A percentile compares a stretch with the other conserved stretches of the same genome.
These are phyloP conservation scores for Amphibolis antarctica DNA, from an alignment of 106 monocot species.

Conservation along the genomic window DNA sequence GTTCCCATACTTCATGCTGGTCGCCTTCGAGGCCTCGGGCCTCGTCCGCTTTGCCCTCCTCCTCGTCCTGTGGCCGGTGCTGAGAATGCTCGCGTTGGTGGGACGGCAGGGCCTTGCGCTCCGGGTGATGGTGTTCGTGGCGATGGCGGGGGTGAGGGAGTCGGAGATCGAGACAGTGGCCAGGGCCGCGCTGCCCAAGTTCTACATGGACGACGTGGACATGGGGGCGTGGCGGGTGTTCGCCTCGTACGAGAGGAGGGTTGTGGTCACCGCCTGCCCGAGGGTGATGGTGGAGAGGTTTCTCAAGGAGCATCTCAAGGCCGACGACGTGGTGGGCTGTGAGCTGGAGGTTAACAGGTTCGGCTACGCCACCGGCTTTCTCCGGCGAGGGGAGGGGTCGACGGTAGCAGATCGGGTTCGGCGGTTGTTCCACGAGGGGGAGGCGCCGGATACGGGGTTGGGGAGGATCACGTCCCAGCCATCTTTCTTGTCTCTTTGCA, in stretches of 20 bases:
- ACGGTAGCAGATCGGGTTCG: neutral
- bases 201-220: slow-evolving; percentile 62
- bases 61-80: slow-evolving; percentile 46
- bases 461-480: slow-evolving; percentile 5
- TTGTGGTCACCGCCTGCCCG: slow-evolving; percentile 52
- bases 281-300: slow-evolving; percentile 76
- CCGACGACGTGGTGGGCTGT: slow-evolving; percentile 56
- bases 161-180: slow-evolving; percentile 63
- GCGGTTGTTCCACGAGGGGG: slow-evolving; percentile 13
- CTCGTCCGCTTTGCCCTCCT: slow-evolving; percentile 50
- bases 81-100: slow-evolving; percentile 13
- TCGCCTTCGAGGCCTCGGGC: slow-evolving; percentile 81
- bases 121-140: slow-evolving; percentile 39
- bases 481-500: slow-evolving; percentile 38
- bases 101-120: slow-evolving; percentile 15
- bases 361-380: slow-evolving; percentile 54
- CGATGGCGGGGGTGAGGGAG: slow-evolving; percentile 40
- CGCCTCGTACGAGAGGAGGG: slow-evolving; percentile 16
- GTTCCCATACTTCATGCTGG: slow-evolving; percentile 93
- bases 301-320: slow-evolving; percentile 56
- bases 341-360: slow-evolving; percentile 45
- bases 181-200: slow-evolving; percentile 86
- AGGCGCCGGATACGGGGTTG: slow-evolving; percentile 13
- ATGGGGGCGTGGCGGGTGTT: slow-evolving; percentile 57
- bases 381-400: slow-evolving; percentile 15